Evolutionary conservation across 768 basidiomycete species (phyloP).

Genomic region (Leccinum truebloodii): DNA sequence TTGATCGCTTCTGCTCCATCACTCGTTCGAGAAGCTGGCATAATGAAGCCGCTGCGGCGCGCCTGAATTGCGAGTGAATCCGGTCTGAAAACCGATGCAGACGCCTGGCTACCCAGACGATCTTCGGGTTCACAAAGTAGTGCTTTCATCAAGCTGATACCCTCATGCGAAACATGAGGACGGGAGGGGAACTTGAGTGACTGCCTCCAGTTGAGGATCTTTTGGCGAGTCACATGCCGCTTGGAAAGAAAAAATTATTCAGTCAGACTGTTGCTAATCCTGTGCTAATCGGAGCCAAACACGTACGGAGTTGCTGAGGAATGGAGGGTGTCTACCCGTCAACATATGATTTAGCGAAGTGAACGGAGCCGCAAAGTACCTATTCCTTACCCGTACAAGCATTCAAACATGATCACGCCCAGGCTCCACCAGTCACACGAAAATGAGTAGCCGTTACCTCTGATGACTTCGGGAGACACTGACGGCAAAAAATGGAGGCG

Average conservation of each 20-base stretch:
- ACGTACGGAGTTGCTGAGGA: constrained; percentile 89
- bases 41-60: constrained; percentile 69
- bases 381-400: constrained; percentile 77
- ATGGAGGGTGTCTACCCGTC: constrained; percentile 79
- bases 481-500: constrained; percentile 25
- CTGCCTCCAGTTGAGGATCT: constrained; percentile 95
- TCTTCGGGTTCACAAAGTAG: constrained; percentile 96
- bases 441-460: constrained; percentile 90
- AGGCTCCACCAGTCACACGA: constrained; percentile 99
- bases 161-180: constrained; percentile 85
- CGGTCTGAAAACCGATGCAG: constrained; percentile 68
- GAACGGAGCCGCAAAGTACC: constrained; percentile 28
- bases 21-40: constrained; percentile 52
- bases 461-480: constrained; percentile 93
- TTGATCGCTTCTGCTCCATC: constrained; percentile 94
- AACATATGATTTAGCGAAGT: constrained; percentile 26
- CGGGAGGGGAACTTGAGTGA: constrained; percentile 83
- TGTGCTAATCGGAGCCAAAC: constrained; percentile 24
- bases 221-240: constrained; percentile 94
- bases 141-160: constrained; percentile 82
- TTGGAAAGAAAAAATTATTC: constrained; percentile 31
- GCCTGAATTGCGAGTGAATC: constrained; percentile 76
- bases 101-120: constrained; percentile 77
- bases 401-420: constrained; percentile 96
- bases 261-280: constrained; percentile 19